These are phyloP conservation scores for Smittium culicis DNA, from an alignment of 371 early-diverging fungal species.

Conservation along the genomic window DNA sequence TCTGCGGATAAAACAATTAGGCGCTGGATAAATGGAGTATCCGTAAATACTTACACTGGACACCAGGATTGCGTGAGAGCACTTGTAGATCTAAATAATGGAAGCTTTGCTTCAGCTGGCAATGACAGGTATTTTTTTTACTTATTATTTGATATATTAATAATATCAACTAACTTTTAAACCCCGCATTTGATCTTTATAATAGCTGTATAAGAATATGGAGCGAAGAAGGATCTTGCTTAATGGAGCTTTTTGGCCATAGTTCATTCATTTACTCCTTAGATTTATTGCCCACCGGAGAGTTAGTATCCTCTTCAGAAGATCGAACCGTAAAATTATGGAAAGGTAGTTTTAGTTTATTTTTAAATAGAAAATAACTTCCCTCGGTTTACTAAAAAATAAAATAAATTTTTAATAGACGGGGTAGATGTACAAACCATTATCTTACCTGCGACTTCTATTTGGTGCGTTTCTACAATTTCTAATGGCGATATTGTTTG, in stretches of 20 bases:
- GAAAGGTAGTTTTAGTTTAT: constrained; percentile 37
- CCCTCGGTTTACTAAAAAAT: not conserved
- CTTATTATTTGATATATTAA: too few species aligned
- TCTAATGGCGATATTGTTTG: constrained; percentile 77
- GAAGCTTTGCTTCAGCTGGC: constrained; percentile 68
- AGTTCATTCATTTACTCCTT: constrained; percentile 87
- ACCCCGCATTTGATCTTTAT: too few species aligned
- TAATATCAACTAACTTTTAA: too few species aligned
- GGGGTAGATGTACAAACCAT: constrained; percentile 62
- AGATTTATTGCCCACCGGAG: constrained; percentile 49
- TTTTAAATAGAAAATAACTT: too few species aligned
- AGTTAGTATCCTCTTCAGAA: constrained; percentile 81
- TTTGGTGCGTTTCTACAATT: constrained; percentile 71
- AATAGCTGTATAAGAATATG: constrained; percentile 54
- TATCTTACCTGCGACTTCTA: constrained; percentile 72
- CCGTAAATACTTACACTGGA: constrained; percentile 54
- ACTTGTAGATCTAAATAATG: constrained; percentile 43
- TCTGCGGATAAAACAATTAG: constrained; percentile 90
- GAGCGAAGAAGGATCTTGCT: constrained; percentile 53
- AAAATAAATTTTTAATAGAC: constrained; percentile 26
- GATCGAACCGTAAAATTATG: constrained; percentile 83
- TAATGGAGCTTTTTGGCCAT: constrained; percentile 73
- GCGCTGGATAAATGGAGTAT: constrained; percentile 65
- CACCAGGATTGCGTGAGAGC: constrained; percentile 87
- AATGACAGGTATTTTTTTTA: constrained; percentile 44